Conservation (phyloP, 1,284 basidiomycete species). For the Apiotrichum gracile region DNA sequence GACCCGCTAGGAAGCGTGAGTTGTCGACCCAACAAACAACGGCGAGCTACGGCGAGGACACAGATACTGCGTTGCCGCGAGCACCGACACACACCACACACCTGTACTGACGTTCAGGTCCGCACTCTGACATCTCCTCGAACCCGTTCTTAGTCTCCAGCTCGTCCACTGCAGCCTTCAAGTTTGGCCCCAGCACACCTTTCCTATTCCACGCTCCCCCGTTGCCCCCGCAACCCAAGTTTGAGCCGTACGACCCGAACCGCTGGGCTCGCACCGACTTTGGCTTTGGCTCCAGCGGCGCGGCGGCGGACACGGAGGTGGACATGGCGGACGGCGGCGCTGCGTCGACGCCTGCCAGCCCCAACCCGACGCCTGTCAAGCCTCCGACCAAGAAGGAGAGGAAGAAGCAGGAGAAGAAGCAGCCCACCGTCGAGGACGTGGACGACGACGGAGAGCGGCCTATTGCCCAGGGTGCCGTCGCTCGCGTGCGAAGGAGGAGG, state of each 20-base stretch:
- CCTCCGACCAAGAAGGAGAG: background rate
- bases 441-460: slow-evolving; percentile 18
- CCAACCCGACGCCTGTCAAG: background rate
- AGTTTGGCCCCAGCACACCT: slow-evolving; percentile 27
- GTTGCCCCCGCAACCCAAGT: slow-evolving; percentile 13
- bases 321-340: slow-evolving; percentile 16
- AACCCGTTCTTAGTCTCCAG: background rate
- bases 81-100: background rate
- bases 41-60: background rate
- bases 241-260: slow-evolving; percentile 31
- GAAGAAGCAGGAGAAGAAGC: background rate
- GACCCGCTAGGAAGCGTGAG: slow-evolving; percentile 41
- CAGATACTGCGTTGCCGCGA: too few relatives aligned
- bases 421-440: background rate
- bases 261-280: slow-evolving; percentile 31
- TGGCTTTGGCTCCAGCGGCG: slow-evolving; percentile 11
- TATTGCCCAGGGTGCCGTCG: slow-evolving; percentile 60
- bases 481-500: slow-evolving; percentile 61
- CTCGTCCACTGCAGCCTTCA: slow-evolving; percentile 1
- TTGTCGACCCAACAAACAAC: background rate
- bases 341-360: background rate
- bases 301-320: slow-evolving; percentile 23
- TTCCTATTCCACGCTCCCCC: slow-evolving; percentile 30
- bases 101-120: slow-evolving; percentile 19
- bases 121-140: slow-evolving; percentile 31